phyloP scores from a whole-genome alignment of 2,329 filamentous ascomycete genomes.

The Arthrobotrys conoides region DNA sequence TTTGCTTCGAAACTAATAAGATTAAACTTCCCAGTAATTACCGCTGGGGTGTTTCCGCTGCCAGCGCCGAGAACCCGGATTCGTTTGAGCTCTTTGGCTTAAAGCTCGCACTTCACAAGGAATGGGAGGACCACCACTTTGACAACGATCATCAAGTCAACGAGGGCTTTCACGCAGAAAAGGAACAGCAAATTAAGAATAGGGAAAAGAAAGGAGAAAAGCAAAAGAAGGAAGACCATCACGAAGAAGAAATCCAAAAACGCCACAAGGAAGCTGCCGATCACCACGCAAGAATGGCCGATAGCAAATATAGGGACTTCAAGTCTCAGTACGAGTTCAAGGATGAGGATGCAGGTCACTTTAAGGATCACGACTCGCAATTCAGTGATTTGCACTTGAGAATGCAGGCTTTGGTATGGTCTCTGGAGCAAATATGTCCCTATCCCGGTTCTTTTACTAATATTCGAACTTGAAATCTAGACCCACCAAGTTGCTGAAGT shows the following conservation, averaged over 20 bases:
- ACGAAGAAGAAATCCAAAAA: constrained; percentile 64
- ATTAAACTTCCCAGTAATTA: constrained; percentile 84
- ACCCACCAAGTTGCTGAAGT: constrained; percentile 61
- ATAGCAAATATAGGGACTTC: constrained; percentile 62
- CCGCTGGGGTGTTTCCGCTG: constrained; percentile 87
- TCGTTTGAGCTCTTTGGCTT: constrained; percentile 95
- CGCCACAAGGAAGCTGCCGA: constrained; percentile 61
- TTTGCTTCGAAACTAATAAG: constrained; percentile 86
- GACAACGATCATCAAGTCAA: not conserved
- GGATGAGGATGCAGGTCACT: constrained; percentile 68
- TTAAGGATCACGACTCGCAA: constrained; percentile 72
- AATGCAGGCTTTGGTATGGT: constrained; percentile 75
- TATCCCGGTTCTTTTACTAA: constrained; percentile 66
- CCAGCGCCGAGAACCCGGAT: constrained; percentile 90
- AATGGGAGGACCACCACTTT: constrained; percentile 31
- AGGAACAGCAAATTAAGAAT: constrained; percentile 61
- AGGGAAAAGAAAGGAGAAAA: constrained; percentile 65
- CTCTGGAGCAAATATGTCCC: not conserved
- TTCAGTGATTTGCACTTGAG: constrained; percentile 89
- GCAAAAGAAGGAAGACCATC: constrained; percentile 64
- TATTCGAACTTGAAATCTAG: constrained; percentile 71
- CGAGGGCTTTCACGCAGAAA: constrained; percentile 60
- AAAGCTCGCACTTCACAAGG: constrained; percentile 72
- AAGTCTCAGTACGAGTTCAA: constrained; percentile 67
- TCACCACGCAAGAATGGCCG: constrained; percentile 69